These are phyloP conservation scores for Kodamaea laetipori DNA, from an alignment of 805 yeast genomes.

Conservation along the genomic window DNA sequence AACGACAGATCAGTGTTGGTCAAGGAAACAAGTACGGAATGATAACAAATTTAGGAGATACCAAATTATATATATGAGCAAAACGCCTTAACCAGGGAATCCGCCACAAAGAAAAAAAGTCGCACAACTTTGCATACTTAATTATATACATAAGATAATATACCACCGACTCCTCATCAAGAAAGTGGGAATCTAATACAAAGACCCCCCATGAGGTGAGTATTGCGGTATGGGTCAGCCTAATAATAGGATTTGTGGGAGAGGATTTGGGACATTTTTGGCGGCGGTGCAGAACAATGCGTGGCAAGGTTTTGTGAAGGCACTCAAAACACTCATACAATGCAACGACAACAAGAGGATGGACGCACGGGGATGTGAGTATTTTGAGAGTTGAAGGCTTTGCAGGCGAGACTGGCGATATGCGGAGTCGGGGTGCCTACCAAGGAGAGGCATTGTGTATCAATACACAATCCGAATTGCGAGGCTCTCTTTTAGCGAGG, in stretches of 20 bases:
- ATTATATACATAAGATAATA: conserved; percentile 3
- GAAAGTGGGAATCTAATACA: conserved; percentile 2
- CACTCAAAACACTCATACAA: conserved; percentile 4
- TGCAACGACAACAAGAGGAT: neutral
- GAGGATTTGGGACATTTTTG: neutral
- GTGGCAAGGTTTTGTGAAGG: neutral
- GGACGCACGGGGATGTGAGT: conserved; percentile 4
- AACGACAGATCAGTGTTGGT: neutral
- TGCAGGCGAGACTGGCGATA: neutral
- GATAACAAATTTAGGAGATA: conserved; percentile 7
- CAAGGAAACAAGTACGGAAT: conserved; percentile 11
- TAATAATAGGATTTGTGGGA: conserved; percentile 4
- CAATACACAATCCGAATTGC: too few species aligned
- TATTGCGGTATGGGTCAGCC: neutral
- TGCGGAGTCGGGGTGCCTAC: conserved; percentile 2
- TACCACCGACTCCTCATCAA: neutral
- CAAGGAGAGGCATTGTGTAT: neutral
- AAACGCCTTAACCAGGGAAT: conserved; percentile 6
- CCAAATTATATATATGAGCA: conserved; percentile 8
- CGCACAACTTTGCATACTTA: conserved; percentile 5
- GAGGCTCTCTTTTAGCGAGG: too few species aligned
- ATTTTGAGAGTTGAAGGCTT: conserved; percentile 2
- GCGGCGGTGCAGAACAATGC: conserved; percentile 4
- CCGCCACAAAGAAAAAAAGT: conserved; percentile 1
- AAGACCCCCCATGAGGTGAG: neutral